Percentiles rank a stretch among this genome's conserved stretches.
These are phyloP conservation scores for Camellia granthamiana DNA, from an alignment of 148 eudicot genomes.

Conservation along the genomic window DNA sequence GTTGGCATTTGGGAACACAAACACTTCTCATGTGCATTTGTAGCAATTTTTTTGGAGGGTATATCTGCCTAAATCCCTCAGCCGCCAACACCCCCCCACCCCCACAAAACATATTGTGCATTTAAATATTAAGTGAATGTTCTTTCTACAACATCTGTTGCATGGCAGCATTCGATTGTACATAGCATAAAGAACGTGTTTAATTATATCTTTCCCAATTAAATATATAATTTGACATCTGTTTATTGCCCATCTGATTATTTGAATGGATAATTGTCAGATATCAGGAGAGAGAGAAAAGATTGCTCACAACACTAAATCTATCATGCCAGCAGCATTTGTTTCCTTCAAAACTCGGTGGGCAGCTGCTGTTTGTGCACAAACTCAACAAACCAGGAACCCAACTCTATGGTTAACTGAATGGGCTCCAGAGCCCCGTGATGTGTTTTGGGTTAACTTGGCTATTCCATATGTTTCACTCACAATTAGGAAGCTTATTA, in stretches of 20 bases:
- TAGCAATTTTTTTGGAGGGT: background rate
- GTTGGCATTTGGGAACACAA: background rate
- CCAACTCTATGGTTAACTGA: slow-evolving; percentile 59
- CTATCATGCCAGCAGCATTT: slow-evolving; percentile 48
- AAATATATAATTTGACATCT: background rate
- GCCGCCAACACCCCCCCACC: no score
- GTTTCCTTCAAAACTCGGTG: slow-evolving; percentile 63
- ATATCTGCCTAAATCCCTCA: background rate
- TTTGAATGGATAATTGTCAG: slow-evolving; percentile 23
- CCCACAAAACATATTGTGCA: no score
- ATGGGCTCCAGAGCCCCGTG: slow-evolving; percentile 76
- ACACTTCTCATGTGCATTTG: background rate
- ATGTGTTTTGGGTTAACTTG: slow-evolving; percentile 64
- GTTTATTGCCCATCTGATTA: background rate
- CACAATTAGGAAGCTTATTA: slow-evolving; percentile 51
- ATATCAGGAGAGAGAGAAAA: slow-evolving; percentile 42
- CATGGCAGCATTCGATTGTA: background rate
- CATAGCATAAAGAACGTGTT: background rate
- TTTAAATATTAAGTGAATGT: background rate
- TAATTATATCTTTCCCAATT: background rate
- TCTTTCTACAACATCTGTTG: background rate
- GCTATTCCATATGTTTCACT: slow-evolving; percentile 59
- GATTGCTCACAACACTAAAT: slow-evolving; percentile 34
- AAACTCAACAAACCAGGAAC: slow-evolving; percentile 61
- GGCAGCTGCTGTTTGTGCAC: slow-evolving; percentile 63